Evolutionary conservation across 495 filamentous ascomycete genomes (phyloP).

Genomic region (Tuber brumale): DNA sequence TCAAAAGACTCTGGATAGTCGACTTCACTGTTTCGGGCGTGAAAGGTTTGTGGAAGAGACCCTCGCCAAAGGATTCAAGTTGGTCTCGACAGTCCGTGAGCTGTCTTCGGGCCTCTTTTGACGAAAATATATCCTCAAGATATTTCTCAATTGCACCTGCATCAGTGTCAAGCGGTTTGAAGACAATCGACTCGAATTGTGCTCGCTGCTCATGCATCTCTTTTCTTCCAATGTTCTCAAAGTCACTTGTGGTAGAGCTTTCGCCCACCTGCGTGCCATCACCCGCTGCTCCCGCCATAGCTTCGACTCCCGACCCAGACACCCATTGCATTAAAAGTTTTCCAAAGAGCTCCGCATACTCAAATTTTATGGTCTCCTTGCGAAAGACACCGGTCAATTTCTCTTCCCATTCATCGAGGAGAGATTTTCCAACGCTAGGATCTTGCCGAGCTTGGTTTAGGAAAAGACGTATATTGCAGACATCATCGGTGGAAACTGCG

Average conservation of each 20-base stretch:
- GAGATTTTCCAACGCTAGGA: constrained; percentile 40
- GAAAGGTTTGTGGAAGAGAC: constrained; percentile 43
- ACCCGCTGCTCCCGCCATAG: constrained; percentile 22
- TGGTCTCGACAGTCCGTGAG: constrained; percentile 41
- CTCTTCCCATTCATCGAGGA: constrained; percentile 46
- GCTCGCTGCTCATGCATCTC: constrained; percentile 49
- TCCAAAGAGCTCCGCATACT: constrained; percentile 58
- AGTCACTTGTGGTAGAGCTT: constrained; percentile 42
- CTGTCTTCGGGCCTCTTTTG: constrained; percentile 41
- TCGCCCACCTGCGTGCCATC: constrained; percentile 25
- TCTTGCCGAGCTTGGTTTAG: constrained; percentile 40
- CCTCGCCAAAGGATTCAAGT: constrained; percentile 46
- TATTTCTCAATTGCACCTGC: constrained; percentile 48
- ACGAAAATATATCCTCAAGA: constrained; percentile 50
- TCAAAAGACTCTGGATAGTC: constrained; percentile 50
- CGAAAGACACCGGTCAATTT: constrained; percentile 46
- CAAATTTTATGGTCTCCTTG: constrained; percentile 51
- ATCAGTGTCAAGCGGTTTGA: constrained; percentile 50
- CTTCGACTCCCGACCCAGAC: constrained; percentile 21
- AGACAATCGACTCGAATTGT: constrained; percentile 56
- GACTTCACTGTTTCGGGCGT: constrained; percentile 45
- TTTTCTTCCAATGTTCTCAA: constrained; percentile 48
- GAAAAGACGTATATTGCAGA: constrained; percentile 17
- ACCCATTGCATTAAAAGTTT: constrained; percentile 61
- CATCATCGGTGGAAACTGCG: constrained; percentile 24